These are phyloP conservation scores for Globisporangium ultimum DNA, from an alignment of 352 stramenopile species.

Conservation along the genomic window DNA sequence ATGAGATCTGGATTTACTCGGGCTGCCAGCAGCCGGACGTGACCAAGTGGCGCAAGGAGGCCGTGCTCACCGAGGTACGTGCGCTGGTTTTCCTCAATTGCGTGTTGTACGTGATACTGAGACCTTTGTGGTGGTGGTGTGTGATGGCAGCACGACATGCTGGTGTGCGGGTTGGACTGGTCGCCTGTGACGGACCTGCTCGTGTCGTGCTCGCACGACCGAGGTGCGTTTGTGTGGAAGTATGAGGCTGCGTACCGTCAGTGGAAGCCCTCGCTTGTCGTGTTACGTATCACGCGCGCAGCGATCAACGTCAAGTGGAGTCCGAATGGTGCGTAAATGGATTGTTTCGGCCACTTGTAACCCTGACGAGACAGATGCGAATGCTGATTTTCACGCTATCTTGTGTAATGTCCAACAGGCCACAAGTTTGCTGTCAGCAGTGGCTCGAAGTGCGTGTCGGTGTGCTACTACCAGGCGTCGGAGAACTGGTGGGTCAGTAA, in stretches of 20 bases:
- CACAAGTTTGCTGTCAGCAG: constrained; percentile 93
- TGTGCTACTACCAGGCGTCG: constrained; percentile 90
- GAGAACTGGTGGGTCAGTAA: constrained; percentile 96
- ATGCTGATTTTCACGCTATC: no score
- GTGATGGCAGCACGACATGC: constrained; percentile 85
- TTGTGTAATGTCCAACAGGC: constrained; percentile 24
- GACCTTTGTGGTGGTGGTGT: background rate
- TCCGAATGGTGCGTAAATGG: constrained; percentile 63
- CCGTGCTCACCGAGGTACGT: constrained; percentile 70
- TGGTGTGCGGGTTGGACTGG: constrained; percentile 92
- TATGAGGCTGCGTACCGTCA: constrained; percentile 80
- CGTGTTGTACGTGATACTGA: constrained; percentile 1
- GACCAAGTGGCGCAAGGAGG: constrained; percentile 81
- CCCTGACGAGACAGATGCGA: background rate
- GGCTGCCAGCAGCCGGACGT: constrained; percentile 73
- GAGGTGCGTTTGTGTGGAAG: constrained; percentile 94
- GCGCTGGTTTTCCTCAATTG: background rate
- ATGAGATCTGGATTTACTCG: constrained; percentile 92
- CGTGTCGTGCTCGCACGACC: constrained; percentile 93
- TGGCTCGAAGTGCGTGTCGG: constrained; percentile 91
- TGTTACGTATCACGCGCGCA: constrained; percentile 90
- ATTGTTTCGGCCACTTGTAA: background rate
- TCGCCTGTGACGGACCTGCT: constrained; percentile 91
- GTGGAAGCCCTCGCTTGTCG: constrained; percentile 91
- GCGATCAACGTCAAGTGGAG: constrained; percentile 94